Evolutionary conservation across 2,329 filamentous ascomycete species (phyloP), one percentile per base, ranked within the genome.

Genomic region (Pseudocercospora crystallina): DNA sequence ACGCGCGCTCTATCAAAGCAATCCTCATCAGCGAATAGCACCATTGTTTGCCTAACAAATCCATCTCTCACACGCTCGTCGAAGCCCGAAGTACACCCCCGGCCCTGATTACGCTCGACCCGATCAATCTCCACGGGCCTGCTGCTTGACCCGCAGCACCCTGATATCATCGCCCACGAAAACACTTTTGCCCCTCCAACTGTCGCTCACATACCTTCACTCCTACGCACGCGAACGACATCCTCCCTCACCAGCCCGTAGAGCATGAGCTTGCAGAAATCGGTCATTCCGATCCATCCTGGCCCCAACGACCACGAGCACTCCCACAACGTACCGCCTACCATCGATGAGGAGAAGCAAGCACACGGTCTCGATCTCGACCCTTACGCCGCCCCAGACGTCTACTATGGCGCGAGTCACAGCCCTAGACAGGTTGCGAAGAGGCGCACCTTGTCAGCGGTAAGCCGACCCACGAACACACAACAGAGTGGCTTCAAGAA

Each of bases 351-450:
- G 52, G 14, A 43, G 35, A 41, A 47, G 33, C 32, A 33, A 49
- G 20, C 53, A 49, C 39, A 54, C 41, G 49, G 53, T 12, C 57
- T 63, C 45, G 70, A 71, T 50, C 64, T 75, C 58, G 81, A 84
- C 65, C 81, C 82, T 5, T 79, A 77, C 61, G 80, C 80, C 33
- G 72, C 80, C 34, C 75, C 81, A 8, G 75, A 80, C 54, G 69
- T 82, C 57, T 84, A 84, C 68, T 84, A 84, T 69, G 80, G 81
- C 58, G 72, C 78, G 44, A 74, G 74, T 51, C 72, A 77, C 56
- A 66, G 70, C 54, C 72, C 73, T 61, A 69, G 72, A 56, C 75
- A 77, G 63, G 67, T 72, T 45, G 70, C 71, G 53, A 72, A 77
- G 47, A 70, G 70, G 39, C 72, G 80, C 53, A 80, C 80, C 5